Evolutionary conservation across 116 monocot genomes (phyloP).

Genomic region (Thalassia testudinum): DNA sequence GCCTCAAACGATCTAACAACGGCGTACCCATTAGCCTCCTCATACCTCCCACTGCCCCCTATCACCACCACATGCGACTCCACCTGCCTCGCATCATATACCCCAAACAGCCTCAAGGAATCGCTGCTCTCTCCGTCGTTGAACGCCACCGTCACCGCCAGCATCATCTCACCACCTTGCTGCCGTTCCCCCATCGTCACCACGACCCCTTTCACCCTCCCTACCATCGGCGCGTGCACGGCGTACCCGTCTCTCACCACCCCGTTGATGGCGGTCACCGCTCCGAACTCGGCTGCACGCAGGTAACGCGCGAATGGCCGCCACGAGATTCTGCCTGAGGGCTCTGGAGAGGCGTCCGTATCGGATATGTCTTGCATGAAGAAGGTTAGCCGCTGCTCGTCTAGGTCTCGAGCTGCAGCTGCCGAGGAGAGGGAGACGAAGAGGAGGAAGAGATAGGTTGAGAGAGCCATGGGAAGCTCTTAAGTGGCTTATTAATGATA

Average conservation of each 20-base stretch:
- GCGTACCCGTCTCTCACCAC: slow-evolving; percentile 6
- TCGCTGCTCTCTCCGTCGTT: slow-evolving; percentile 3
- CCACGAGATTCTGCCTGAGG: neutral
- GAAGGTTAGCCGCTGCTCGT: slow-evolving; percentile 2
- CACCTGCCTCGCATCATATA: neutral
- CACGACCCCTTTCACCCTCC: slow-evolving; percentile 4
- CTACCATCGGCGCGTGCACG: slow-evolving; percentile 6
- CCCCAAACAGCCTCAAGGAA: slow-evolving; percentile 22
- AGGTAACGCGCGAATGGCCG: slow-evolving; percentile 2
- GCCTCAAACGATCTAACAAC: slow-evolving; percentile 2
- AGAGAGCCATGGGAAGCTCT: too few species aligned
- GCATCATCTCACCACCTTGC: slow-evolving; percentile 5
- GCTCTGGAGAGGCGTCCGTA: neutral
- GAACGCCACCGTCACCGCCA: slow-evolving; percentile 19
- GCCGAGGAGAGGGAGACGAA: neutral
- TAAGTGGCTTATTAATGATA: too few species aligned
- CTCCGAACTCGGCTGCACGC: slow-evolving; percentile 8
- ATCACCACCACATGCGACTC: slow-evolving; percentile 17
- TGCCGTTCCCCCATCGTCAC: slow-evolving; percentile 3
- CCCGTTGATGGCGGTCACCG: slow-evolving; percentile 4
- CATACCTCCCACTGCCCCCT: slow-evolving; percentile 24
- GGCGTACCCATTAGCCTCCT: slow-evolving; percentile 16
- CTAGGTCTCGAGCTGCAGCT: neutral
- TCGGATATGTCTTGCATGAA: slow-evolving; percentile 4
- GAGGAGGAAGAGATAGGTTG: neutral